These are phyloP conservation scores for Dysphania ambrosioides DNA, from an alignment of 148 eudicot species.

Conservation along the genomic window DNA sequence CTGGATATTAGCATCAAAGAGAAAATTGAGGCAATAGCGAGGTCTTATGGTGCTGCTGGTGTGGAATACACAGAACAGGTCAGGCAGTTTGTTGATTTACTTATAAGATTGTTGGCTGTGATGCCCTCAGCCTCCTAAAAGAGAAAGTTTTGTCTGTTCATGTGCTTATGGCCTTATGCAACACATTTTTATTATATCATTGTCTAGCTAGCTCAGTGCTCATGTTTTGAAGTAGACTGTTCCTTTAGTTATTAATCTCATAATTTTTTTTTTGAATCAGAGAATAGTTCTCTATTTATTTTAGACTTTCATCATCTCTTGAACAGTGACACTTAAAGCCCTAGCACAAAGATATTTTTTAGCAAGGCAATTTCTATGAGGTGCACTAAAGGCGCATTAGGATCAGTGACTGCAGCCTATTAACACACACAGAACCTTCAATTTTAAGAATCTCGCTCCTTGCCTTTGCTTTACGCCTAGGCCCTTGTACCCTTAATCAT, in stretches of 20 bases:
- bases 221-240: neutral
- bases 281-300: neutral
- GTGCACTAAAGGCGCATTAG: too few relatives aligned
- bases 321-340: too few relatives aligned
- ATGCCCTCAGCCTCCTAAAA: neutral
- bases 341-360: too few relatives aligned
- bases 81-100: slow-evolving; percentile 7
- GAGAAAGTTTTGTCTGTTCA: neutral
- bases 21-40: slow-evolving; percentile 97
- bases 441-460: too few relatives aligned
- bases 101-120: neutral
- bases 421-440: too few relatives aligned
- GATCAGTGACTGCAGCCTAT: too few relatives aligned
- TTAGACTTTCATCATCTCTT: neutral
- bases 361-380: too few relatives aligned
- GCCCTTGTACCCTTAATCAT: too few relatives aligned
- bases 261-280: neutral
- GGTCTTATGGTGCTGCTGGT: slow-evolving; percentile 94
- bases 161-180: neutral
- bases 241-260: neutral
- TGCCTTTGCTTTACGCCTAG: too few relatives aligned
- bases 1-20: slow-evolving; percentile 83
- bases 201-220: neutral
- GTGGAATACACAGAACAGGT: slow-evolving; percentile 97
- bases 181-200: neutral